Evolutionary conservation across 78 protist species (phyloP).

Genomic region (Polysphondylium violaceum): DNA sequence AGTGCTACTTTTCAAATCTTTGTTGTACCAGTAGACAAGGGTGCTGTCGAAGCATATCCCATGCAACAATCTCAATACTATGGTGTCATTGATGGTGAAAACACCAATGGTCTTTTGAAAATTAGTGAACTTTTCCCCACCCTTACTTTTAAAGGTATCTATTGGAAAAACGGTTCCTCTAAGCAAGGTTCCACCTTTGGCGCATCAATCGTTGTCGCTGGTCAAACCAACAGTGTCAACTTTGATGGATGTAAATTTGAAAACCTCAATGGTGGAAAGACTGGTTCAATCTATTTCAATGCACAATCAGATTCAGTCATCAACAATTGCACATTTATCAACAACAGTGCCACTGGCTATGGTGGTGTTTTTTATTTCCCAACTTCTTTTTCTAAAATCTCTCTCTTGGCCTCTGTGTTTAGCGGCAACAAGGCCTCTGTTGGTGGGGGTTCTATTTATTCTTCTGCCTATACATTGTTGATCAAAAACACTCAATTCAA

Average conservation of each 20-base stretch:
- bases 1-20: too few relatives aligned
- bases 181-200: background rate
- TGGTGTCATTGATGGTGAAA: background rate
- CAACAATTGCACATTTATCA: background rate
- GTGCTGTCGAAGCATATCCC: background rate
- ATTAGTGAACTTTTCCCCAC: background rate
- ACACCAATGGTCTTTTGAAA: background rate
- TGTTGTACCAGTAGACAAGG: background rate
- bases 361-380: slow-evolving; percentile 66
- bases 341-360: background rate
- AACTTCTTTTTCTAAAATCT: too few relatives aligned
- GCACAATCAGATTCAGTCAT: background rate
- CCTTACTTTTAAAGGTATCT: slow-evolving; percentile 6
- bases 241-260: background rate
- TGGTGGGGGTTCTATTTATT: background rate
- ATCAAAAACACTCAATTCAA: background rate
- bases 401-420: background rate
- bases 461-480: background rate
- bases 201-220: background rate
- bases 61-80: background rate
- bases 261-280: background rate
- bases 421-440: background rate
- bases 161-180: slow-evolving; percentile 8
- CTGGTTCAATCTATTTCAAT: slow-evolving; percentile 6
- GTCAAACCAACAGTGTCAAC: background rate